Percentiles rank a stretch among this genome's conserved stretches.
Conservation (phyloP, 306 rosid genomes). For the Cucurbita argyrosperma region DNA sequence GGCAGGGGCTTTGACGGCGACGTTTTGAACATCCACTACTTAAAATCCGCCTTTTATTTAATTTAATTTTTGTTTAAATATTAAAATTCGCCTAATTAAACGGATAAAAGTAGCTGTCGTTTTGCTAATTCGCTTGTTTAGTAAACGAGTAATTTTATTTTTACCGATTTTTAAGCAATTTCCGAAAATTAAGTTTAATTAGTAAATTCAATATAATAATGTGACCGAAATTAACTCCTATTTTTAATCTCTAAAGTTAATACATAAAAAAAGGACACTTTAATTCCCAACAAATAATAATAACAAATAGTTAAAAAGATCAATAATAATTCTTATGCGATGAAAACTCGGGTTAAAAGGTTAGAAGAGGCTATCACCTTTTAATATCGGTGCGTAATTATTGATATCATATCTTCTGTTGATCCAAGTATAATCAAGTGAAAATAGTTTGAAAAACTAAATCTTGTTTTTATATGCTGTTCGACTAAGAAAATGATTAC, state of each 20-base stretch:
- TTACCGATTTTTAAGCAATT: not conserved
- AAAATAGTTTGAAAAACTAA: too few species aligned
- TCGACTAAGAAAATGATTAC: too few species aligned
- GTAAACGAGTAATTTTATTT: not conserved
- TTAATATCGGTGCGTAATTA: not conserved
- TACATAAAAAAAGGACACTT: not conserved
- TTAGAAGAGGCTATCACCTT: not conserved
- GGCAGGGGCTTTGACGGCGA: constrained; percentile 1
- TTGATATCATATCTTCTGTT: too few species aligned
- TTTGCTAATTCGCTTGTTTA: not conserved
- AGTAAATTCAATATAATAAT: not conserved
- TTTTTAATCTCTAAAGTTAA: not conserved
- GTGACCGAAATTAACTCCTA: not conserved
- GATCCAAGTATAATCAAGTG: not conserved
- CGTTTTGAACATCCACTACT: not conserved
- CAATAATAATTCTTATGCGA: not conserved
- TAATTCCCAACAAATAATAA: not conserved
- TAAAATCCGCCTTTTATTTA: not conserved
- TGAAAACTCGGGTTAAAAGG: not conserved
- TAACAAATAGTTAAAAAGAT: not conserved
- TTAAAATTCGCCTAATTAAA: not conserved
- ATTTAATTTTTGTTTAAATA: not conserved
- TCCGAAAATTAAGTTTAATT: not conserved
- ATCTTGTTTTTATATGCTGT: too few species aligned
- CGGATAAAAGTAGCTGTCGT: not conserved